Conservation (phyloP, 129 eudicot genomes). For the Kitagawia praeruptora region DNA sequence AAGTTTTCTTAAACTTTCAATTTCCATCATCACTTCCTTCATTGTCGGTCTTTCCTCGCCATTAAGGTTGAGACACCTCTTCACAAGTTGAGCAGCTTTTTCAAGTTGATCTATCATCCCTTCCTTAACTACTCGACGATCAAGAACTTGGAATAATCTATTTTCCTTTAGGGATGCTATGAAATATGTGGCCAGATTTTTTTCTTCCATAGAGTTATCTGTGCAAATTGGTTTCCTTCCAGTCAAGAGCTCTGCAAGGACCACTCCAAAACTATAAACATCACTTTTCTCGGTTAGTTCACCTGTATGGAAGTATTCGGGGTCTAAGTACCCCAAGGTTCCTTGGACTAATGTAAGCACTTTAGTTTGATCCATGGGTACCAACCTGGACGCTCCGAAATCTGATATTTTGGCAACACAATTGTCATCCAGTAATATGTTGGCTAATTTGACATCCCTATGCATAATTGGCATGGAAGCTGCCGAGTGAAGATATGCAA, state of each 20-base stretch:
- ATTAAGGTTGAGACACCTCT: conserved; percentile 30
- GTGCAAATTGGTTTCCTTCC: neutral
- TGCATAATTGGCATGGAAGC: neutral
- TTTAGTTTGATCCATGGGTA: neutral
- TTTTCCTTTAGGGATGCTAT: conserved; percentile 25
- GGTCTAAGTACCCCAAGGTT: neutral
- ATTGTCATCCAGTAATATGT: neutral
- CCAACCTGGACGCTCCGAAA: neutral
- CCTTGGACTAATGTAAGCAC: neutral
- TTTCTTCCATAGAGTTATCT: neutral
- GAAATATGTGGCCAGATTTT: neutral
- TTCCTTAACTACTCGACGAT: conserved; percentile 22
- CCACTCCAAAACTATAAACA: neutral
- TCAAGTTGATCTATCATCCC: conserved; percentile 29
- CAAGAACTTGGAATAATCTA: conserved; percentile 31
- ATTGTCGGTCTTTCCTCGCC: conserved; percentile 46
- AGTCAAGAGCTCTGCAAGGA: neutral
- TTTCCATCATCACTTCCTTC: conserved; percentile 43
- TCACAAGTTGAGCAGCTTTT: conserved; percentile 23
- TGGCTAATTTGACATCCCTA: neutral
- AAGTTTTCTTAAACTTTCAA: conserved; percentile 36
- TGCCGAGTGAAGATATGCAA: neutral
- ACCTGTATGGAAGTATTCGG: neutral
- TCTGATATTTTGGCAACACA: neutral
- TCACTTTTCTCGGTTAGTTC: neutral